phyloP scores from a whole-genome alignment of 768 basidiomycete species.

The Piloderma croceum region DNA sequence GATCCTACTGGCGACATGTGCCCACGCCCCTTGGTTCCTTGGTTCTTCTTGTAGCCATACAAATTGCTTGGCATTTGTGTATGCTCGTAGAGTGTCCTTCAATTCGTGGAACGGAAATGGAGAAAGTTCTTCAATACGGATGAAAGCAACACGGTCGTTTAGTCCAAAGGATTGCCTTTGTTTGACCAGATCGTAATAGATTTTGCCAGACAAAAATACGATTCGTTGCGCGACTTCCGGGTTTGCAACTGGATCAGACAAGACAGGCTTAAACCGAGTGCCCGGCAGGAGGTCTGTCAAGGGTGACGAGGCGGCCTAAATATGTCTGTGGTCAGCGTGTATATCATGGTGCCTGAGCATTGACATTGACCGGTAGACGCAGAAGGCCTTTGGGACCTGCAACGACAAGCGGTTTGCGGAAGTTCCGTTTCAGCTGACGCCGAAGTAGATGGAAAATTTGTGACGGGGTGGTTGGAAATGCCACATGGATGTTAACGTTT shows the following conservation, averaged over 20 bases:
- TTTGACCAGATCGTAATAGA: slow-evolving; percentile 83
- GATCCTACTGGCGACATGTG: slow-evolving; percentile 58
- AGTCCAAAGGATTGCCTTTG: slow-evolving; percentile 44
- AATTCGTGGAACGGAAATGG: slow-evolving; percentile 78
- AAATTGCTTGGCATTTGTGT: slow-evolving; percentile 37
- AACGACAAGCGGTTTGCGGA: slow-evolving; percentile 80
- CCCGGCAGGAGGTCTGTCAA: slow-evolving; percentile 56
- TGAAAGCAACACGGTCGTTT: slow-evolving; percentile 48
- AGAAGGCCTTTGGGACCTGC: slow-evolving; percentile 82
- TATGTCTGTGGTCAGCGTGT: background rate
- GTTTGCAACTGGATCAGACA: slow-evolving; percentile 44
- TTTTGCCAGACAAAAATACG: slow-evolving; percentile 75
- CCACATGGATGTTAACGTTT: slow-evolving; percentile 81
- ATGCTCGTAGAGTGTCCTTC: slow-evolving; percentile 38
- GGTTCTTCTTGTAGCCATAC: slow-evolving; percentile 87
- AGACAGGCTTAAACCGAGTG: slow-evolving; percentile 62
- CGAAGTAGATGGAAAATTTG: slow-evolving; percentile 93
- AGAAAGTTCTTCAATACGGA: slow-evolving; percentile 80
- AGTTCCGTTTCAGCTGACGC: slow-evolving; percentile 79
- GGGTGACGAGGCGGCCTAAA: slow-evolving; percentile 67
- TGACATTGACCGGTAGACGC: slow-evolving; percentile 56
- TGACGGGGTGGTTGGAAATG: slow-evolving; percentile 82
- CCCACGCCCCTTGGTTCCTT: slow-evolving; percentile 79
- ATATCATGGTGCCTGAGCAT: background rate
- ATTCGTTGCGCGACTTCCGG: slow-evolving; percentile 48